Evolutionary conservation across 306 rosid genomes (phyloP).

Genomic region (Glycine tomentella): DNA sequence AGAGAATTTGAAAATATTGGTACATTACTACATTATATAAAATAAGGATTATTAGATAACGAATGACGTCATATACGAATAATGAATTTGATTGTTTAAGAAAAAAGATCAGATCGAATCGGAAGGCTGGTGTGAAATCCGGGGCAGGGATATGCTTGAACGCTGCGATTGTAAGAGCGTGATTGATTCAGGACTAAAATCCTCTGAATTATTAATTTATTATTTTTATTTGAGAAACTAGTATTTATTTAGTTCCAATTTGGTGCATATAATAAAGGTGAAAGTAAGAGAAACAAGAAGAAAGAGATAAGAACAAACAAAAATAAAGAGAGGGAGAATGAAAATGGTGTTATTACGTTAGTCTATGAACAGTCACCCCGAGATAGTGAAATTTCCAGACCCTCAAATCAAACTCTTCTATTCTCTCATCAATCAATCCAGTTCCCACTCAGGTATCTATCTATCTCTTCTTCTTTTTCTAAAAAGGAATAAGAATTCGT

Average conservation of each 20-base stretch:
- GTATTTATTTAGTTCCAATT: background rate
- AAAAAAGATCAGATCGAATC: conserved; percentile 22
- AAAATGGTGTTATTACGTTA: background rate
- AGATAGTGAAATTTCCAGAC: background rate
- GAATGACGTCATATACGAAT: background rate
- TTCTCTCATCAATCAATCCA: conserved; percentile 4
- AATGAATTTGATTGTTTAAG: background rate
- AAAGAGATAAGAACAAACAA: conserved; percentile 34
- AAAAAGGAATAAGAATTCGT: background rate
- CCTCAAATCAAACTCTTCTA: background rate
- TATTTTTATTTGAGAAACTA: background rate
- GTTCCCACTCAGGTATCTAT: background rate
- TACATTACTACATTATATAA: too few relatives aligned
- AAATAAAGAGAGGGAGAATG: conserved; percentile 25
- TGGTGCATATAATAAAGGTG: background rate
- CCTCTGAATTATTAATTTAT: background rate
- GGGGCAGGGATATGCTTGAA: background rate
- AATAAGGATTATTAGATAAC: too few relatives aligned
- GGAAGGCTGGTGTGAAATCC: conserved; percentile 37
- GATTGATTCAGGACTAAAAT: background rate
- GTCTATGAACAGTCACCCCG: background rate
- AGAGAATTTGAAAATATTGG: too few relatives aligned
- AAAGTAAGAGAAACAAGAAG: background rate
- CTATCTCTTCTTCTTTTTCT: too few relatives aligned
- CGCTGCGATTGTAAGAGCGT: background rate